phyloP scores from a whole-genome alignment of 495 filamentous ascomycete species.

The Podospora didyma region DNA sequence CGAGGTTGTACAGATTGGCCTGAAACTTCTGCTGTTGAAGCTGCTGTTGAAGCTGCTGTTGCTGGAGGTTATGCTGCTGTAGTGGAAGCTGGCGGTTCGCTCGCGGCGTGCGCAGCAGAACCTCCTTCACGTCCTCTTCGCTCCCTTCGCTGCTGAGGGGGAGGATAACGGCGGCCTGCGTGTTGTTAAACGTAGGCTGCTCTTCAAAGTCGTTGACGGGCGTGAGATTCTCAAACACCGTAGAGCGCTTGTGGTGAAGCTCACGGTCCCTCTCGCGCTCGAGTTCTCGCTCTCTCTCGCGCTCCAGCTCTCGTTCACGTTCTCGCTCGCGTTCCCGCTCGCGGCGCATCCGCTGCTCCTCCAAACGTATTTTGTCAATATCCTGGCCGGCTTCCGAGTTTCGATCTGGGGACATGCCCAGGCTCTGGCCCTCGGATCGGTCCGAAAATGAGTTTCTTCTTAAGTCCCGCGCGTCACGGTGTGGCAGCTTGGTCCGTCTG shows the following conservation, averaged over 20 bases:
- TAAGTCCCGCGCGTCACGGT: conserved; percentile 21
- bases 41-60: conserved; percentile 2
- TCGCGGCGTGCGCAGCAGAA: conserved; percentile 22
- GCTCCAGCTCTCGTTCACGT: conserved; percentile 15
- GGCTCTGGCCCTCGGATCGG: conserved; percentile 16
- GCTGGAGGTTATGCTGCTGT: conserved; percentile 3
- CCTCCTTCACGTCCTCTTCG: conserved; percentile 19
- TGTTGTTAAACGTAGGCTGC: conserved; percentile 23
- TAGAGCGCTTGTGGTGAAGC: conserved; percentile 27
- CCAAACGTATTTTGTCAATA: conserved; percentile 21
- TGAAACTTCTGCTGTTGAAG: conserved; percentile 2
- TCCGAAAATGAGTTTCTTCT: conserved; percentile 21
- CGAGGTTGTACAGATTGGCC: conserved; percentile 6
- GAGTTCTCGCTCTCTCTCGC: conserved; percentile 18
- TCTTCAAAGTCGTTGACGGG: conserved; percentile 17
- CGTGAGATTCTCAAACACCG: conserved; percentile 26
- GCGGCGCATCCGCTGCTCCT: conserved; percentile 19
- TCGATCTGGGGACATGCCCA: conserved; percentile 26
- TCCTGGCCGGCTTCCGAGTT: conserved; percentile 16
- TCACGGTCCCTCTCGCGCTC: conserved; percentile 19
- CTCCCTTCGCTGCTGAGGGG: conserved; percentile 16
- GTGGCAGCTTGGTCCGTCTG: conserved; percentile 21
- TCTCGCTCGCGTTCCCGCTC: conserved; percentile 24
- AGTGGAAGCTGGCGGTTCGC: conserved; percentile 10
- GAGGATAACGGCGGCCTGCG: conserved; percentile 23